Percentiles rank a stretch among this genome's conserved stretches.
Conservation (phyloP, 257 asterid species). For the Dorcoceras hygrometricum region DNA sequence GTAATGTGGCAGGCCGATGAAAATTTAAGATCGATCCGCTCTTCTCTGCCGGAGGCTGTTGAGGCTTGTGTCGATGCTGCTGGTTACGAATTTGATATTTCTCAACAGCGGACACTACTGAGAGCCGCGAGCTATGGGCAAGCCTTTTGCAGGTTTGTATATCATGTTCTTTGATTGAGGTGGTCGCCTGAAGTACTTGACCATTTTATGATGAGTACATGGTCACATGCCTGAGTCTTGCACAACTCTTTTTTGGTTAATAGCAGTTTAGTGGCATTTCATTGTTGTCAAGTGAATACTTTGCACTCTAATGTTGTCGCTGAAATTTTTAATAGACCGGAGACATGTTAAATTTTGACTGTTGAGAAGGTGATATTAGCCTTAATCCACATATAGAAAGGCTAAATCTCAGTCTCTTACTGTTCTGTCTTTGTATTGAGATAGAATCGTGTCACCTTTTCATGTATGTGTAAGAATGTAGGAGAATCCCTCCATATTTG, state of each 20-base stretch:
- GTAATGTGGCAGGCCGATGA: constrained; percentile 80
- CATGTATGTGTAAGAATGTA: too few relatives aligned
- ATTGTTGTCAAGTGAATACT: background rate
- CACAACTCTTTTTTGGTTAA: background rate
- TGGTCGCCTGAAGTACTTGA: background rate
- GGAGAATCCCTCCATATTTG: background rate
- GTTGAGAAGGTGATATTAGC: too few relatives aligned
- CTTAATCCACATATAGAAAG: background rate
- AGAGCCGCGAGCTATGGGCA: constrained; percentile 99
- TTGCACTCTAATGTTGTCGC: background rate
- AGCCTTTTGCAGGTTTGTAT: constrained; percentile 89
- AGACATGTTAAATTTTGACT: background rate
- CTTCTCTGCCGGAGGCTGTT: constrained; percentile 89
- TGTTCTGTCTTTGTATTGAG: background rate
- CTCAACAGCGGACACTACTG: constrained; percentile 67
- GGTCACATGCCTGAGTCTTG: background rate
- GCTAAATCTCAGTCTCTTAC: background rate
- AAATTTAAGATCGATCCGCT: constrained; percentile 83
- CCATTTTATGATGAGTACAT: background rate
- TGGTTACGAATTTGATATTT: constrained; percentile 81
- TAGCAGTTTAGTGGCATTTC: background rate
- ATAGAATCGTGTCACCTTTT: background rate
- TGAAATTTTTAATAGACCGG: background rate
- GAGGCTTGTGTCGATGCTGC: constrained; percentile 96
- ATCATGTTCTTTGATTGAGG: constrained; percentile 5